Base-by-base conservation (phyloP, 192 early-diverging fungal genomes). In the Podila epigama region DNA sequence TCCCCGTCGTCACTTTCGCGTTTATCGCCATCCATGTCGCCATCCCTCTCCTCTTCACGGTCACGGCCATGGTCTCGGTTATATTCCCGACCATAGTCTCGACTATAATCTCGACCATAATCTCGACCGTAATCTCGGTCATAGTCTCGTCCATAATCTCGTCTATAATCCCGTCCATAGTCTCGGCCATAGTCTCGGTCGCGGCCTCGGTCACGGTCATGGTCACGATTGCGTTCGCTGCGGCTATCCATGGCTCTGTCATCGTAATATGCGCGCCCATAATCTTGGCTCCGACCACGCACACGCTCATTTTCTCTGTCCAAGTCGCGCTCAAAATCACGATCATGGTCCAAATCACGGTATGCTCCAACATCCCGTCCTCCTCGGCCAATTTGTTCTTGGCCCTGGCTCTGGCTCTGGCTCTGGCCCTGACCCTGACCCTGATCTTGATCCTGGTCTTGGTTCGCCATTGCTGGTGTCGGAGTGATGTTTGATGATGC, bases 101-200 rank as follows among this genome's bases (percentile, higher is more conserved):
- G 36, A 13, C 44, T 40, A 41, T 40, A 15, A 22, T 39, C 58
- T n/a, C 37, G 25, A 44, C 40, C 58, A 60, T 32, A 40, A 12
- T 60, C 58, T 20, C 58, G n/a, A 4, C 31, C 32, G 5, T 29
- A 29, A 11, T 54, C 52, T 54, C 28, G 13, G 25, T 54, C 16
- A 16, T 32, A 6, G 52, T 50, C 41, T 3, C 44, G 44, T n/a
- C n/a, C n/a, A n/a, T n/a, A n/a, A n/a, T n/a, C n/a, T n/a, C n/a
- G n/a, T n/a, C n/a, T n/a, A n/a, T n/a, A n/a, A n/a, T n/a, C n/a
- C n/a, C n/a, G n/a, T n/a, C n/a, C n/a, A n/a, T n/a, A n/a, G 6
- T 60, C 39, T 48, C 42, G 42, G 22, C 67, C 71, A 31, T 52
- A 59, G 15, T 75, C 65, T n/a, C 70, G 56, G 11, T 60, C 68